Evolutionary conservation across 108 stramenopile genomes (phyloP), one percentile per base, ranked within the genome.

Genomic region (Cyclostephanos tholiformis): DNA sequence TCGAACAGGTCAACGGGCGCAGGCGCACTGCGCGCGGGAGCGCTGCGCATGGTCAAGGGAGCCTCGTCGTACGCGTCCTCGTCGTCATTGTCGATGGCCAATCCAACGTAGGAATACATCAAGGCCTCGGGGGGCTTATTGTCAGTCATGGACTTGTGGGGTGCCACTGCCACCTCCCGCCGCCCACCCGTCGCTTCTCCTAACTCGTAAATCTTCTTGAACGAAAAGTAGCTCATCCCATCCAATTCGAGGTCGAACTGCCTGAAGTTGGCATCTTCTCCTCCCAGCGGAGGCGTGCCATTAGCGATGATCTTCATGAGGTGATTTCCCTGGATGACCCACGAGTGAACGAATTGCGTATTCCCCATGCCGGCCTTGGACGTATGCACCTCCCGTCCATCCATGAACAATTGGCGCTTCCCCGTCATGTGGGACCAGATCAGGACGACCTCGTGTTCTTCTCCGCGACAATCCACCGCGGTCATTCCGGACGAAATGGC

Each of bases 241-340:
- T 96, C 91, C 30, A 96, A 63, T 32, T 71, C 56, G 55, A 96
- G 69, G 71, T 96, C 93, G 69, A 91, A 94, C 61, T 90, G 90
- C 29, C 78, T 69, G 23, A 67, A 14, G 14, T 27, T 57, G 20
- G 35, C 46, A 27, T 60, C 51, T 36, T 27, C 41, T 13, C 44
- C 46, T 12, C 50, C 43, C 22, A 73, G 49, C 11, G 83, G 72
- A 0, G 85, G 82, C 1, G 86, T 65, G 23, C 83, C 91, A 77
- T 86, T 57, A 13, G 90, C 88, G 29, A 91, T 78, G 13, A 95
- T 74, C 63, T 85, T 85, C 50, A 95, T n/a, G 1, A 79, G 35
- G 48, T 88, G 87, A 19, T 67, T 55, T 48, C 88, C 87, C 5
- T 55, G 39, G 46, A 85, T 81, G 9, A 62, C 55, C 89, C 89